A percentile compares a stretch with the other conserved stretches of the same genome.
phyloP scores from a whole-genome alignment of 257 asterid genomes.

The Agastache rugosa region DNA sequence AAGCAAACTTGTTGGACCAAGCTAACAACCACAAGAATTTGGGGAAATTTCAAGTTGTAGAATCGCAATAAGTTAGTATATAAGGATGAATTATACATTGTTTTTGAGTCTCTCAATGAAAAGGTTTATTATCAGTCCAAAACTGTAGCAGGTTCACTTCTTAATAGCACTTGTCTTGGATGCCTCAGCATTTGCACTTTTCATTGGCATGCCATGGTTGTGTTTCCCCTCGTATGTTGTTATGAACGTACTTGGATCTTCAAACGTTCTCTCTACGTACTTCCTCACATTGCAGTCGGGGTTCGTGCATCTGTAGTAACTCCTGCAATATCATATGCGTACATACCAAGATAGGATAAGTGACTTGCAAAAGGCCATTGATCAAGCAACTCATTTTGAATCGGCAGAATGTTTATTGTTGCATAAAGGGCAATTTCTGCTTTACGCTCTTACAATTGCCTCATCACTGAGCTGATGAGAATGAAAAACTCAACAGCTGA shows the following conservation, averaged over 20 bases:
- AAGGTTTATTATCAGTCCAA: not conserved
- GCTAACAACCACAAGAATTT: not conserved
- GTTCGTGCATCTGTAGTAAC: slow-evolving; percentile 84
- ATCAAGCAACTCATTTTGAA: not conserved
- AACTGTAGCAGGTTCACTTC: slow-evolving; percentile 19
- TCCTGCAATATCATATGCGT: slow-evolving; percentile 66
- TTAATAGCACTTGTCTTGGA: slow-evolving; percentile 43
- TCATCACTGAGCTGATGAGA: no score
- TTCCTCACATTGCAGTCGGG: slow-evolving; percentile 72
- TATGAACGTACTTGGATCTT: slow-evolving; percentile 62
- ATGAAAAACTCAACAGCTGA: no score
- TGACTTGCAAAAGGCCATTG: not conserved
- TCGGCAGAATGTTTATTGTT: not conserved
- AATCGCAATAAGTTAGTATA: not conserved
- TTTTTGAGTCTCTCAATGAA: not conserved
- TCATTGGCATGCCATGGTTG: slow-evolving; percentile 64
- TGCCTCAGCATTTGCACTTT: slow-evolving; percentile 39
- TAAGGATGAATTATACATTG: not conserved
- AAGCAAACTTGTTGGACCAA: not conserved
- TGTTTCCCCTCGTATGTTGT: slow-evolving; percentile 86
- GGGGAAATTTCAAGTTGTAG: not conserved
- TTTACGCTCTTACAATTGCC: no score
- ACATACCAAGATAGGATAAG: not conserved
- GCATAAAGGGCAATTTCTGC: no score
- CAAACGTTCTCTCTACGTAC: slow-evolving; percentile 75